Evolutionary conservation across 441 rosid genomes (phyloP).

Genomic region (Populus trichocarpa): DNA sequence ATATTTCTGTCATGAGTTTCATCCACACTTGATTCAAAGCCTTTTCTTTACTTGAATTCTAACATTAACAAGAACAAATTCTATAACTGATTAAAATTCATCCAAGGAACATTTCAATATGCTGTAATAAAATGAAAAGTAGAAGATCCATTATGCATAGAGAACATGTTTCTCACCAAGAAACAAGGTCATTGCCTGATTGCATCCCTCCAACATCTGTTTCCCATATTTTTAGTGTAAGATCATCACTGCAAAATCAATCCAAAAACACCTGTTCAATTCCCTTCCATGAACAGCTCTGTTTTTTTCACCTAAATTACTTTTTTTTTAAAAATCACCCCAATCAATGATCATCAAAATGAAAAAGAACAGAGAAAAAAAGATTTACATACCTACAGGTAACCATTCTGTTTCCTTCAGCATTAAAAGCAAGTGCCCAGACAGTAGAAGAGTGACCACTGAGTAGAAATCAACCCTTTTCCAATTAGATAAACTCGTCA

Average conservation of each 20-base stretch:
- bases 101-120: not conserved
- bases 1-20: not conserved
- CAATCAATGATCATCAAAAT: not conserved
- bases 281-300: not conserved
- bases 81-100: not conserved
- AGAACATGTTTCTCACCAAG: conserved; percentile 61
- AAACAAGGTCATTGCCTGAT: conserved; percentile 66
- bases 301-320: not conserved
- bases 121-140: not conserved
- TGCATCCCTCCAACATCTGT: conserved; percentile 47
- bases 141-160: conserved; percentile 14
- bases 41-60: not conserved
- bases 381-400: conserved; percentile 69
- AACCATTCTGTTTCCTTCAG: conserved; percentile 84
- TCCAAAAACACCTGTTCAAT: conserved; percentile 7
- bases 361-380: conserved; percentile 4
- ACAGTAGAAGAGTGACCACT: conserved; percentile 93
- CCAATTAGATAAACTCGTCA: conserved; percentile 7
- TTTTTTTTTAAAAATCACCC: not conserved
- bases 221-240: conserved; percentile 83
- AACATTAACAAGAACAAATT: not conserved
- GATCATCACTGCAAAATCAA: conserved; percentile 80
- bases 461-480: conserved; percentile 20
- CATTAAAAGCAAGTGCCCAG: conserved; percentile 83
- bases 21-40: not conserved